phyloP scores from a whole-genome alignment of 306 rosid genomes.

The Fragaria nilgerrensis region DNA sequence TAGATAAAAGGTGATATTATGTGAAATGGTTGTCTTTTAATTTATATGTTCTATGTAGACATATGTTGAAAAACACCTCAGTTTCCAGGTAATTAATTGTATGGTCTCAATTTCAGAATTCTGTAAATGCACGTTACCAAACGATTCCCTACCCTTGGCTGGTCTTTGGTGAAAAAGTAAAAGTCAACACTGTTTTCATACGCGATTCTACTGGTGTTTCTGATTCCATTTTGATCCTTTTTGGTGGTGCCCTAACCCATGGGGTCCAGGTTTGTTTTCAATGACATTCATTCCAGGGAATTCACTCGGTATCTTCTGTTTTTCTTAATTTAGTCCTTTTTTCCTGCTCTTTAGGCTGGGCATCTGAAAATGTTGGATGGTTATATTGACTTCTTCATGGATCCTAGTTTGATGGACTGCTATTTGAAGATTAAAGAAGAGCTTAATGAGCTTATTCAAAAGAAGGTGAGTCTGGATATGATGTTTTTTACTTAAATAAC shows the following conservation, averaged over 20 bases:
- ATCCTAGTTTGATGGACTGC: conserved; percentile 88
- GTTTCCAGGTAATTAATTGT: conserved; percentile 8
- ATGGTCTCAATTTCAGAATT: conserved; percentile 62
- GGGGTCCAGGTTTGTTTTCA: conserved; percentile 71
- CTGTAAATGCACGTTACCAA: conserved; percentile 89
- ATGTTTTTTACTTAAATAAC: background rate
- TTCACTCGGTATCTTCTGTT: conserved; percentile 10
- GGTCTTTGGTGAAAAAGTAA: conserved; percentile 93
- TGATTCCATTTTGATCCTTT: conserved; percentile 81
- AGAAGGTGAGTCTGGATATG: conserved; percentile 54
- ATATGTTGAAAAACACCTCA: no score
- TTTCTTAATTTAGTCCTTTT: background rate
- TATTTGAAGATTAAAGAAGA: conserved; percentile 84
- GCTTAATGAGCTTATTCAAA: conserved; percentile 72
- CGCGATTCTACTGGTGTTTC: conserved; percentile 97
- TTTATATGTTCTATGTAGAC: background rate
- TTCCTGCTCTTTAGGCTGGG: conserved; percentile 48
- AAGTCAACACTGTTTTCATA: conserved; percentile 85
- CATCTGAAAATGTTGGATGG: conserved; percentile 91
- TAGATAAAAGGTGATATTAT: background rate
- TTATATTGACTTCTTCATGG: conserved; percentile 84
- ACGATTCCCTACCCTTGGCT: conserved; percentile 96
- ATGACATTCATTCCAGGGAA: conserved; percentile 4
- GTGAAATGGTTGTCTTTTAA: background rate
- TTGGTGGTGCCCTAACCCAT: conserved; percentile 65